These are phyloP conservation scores for Amanita fuliginea DNA, from an alignment of 768 basidiomycete genomes.

Conservation along the genomic window DNA sequence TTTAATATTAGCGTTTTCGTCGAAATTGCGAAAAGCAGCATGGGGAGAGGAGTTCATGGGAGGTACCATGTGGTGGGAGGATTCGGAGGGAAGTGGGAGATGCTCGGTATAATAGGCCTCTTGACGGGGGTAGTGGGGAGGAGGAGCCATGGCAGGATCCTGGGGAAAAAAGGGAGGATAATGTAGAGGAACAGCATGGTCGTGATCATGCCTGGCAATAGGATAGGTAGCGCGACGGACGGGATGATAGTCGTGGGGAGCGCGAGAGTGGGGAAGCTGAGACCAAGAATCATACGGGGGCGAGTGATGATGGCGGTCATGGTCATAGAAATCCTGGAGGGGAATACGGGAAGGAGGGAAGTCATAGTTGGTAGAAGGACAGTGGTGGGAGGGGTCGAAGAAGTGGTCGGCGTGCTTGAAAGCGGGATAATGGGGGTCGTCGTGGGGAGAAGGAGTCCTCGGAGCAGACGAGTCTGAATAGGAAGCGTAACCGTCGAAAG, in stretches of 20 bases:
- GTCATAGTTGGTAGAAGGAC: conserved; percentile 17
- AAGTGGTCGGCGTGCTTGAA: conserved; percentile 30
- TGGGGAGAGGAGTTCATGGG: conserved; percentile 28
- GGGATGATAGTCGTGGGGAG: conserved; percentile 34
- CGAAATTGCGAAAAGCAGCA: conserved; percentile 35
- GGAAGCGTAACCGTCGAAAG: conserved; percentile 52
- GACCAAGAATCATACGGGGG: conserved; percentile 9
- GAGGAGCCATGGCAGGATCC: conserved; percentile 29
- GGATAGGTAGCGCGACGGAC: conserved; percentile 67
- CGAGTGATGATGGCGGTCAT: conserved; percentile 16
- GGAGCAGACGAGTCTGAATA: conserved; percentile 64
- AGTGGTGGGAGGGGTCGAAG: conserved; percentile 24
- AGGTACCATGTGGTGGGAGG: conserved; percentile 21
- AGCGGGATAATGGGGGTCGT: conserved; percentile 21
- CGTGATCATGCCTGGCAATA: conserved; percentile 63
- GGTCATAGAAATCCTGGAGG: conserved; percentile 62
- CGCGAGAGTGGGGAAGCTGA: conserved; percentile 17
- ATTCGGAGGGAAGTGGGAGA: conserved; percentile 17
- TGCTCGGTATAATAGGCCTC: conserved; percentile 24
- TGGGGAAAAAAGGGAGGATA: conserved; percentile 32
- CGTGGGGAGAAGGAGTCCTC: conserved; percentile 57
- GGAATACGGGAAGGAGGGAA: conserved; percentile 36
- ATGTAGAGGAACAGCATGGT: conserved; percentile 29
- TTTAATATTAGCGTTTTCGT: conserved; percentile 43
- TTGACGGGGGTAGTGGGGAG: conserved; percentile 24